These are phyloP conservation scores for Solanum bulbocastanum DNA, from an alignment of 257 asterid species.

Conservation along the genomic window DNA sequence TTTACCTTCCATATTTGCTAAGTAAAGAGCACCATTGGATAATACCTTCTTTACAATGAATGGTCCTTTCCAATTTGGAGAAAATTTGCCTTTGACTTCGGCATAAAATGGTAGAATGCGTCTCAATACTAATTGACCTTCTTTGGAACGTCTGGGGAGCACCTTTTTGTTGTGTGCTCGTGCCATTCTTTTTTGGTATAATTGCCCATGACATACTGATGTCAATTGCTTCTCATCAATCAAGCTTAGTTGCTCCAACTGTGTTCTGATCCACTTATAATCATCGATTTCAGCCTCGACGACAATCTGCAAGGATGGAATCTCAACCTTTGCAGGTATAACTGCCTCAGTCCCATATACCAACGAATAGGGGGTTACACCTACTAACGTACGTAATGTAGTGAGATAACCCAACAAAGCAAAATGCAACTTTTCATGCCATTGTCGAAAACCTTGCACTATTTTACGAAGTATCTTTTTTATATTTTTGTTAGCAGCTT, in stretches of 20 bases:
- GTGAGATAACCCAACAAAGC: not conserved
- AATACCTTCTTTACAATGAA: not conserved
- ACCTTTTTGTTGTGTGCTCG: not conserved
- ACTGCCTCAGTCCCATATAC: not conserved
- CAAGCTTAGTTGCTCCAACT: not conserved
- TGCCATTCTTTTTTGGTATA: not conserved
- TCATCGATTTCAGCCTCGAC: not conserved
- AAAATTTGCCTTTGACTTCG: too few relatives aligned
- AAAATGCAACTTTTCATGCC: too few relatives aligned
- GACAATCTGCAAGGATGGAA: rapidly evolving
- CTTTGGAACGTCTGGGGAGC: not conserved
- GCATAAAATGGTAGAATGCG: not conserved
- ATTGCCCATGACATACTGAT: not conserved
- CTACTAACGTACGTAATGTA: not conserved
- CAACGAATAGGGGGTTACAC: not conserved
- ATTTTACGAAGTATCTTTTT: too few relatives aligned
- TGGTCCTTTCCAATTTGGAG: not conserved
- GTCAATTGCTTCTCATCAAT: not conserved
- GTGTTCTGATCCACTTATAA: not conserved
- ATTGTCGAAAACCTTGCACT: too few relatives aligned
- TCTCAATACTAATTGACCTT: not conserved
- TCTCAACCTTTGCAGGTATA: not conserved
- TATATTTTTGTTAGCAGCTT: not conserved
- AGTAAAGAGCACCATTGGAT: not conserved
- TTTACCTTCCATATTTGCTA: not conserved